Conservation (phyloP, 2,329 filamentous ascomycete genomes). For the Aspergillus persii region DNA sequence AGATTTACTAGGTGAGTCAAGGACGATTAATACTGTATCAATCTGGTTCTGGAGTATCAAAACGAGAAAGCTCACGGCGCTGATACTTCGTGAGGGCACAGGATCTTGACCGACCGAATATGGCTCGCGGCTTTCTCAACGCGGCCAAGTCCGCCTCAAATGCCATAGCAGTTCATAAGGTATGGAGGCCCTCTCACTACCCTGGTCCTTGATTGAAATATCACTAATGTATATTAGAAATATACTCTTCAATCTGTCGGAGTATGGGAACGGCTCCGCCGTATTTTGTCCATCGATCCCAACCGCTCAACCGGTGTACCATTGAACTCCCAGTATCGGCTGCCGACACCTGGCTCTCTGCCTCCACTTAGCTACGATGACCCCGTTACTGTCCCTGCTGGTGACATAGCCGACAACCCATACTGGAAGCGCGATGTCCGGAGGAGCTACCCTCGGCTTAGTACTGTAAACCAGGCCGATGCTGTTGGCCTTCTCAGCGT, state of each 20-base stretch:
- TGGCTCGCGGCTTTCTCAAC: conserved; percentile 38
- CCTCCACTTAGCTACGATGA: conserved; percentile 74
- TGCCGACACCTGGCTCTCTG: conserved; percentile 72
- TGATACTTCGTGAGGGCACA: conserved; percentile 14
- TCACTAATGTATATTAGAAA: conserved; percentile 61
- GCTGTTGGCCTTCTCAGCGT: conserved; percentile 81
- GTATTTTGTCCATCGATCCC: conserved; percentile 74
- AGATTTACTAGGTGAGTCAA: not conserved
- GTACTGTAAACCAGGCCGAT: conserved; percentile 78
- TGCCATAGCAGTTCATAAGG: conserved; percentile 38
- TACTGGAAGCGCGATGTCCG: conserved; percentile 95
- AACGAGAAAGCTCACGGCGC: not conserved
- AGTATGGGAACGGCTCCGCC: conserved; percentile 81
- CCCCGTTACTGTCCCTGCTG: conserved; percentile 78
- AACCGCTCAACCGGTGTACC: conserved; percentile 89
- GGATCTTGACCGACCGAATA: conserved; percentile 25
- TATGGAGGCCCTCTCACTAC: conserved; percentile 15
- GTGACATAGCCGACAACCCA: conserved; percentile 83
- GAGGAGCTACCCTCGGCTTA: conserved; percentile 76
- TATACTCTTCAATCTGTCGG: conserved; percentile 89
- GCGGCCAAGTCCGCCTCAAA: conserved; percentile 39
- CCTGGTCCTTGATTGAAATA: not conserved
- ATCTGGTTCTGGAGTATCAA: not conserved
- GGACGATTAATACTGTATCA: not conserved
- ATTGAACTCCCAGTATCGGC: conserved; percentile 87